phyloP scores from a whole-genome alignment of 495 filamentous ascomycete species.

The Glonium stellatum region DNA sequence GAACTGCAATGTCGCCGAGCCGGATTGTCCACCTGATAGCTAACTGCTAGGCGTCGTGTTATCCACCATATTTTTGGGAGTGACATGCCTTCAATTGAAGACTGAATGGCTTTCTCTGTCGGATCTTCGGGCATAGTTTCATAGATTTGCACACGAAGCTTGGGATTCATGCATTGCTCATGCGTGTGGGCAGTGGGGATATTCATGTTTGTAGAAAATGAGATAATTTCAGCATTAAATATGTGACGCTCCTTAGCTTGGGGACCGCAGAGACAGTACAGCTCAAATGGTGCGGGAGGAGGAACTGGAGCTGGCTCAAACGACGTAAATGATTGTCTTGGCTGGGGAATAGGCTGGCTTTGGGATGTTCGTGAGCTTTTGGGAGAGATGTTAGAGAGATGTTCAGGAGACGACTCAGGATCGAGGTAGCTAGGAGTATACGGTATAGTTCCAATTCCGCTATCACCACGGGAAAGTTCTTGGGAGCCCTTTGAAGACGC shows the following conservation, averaged over 20 bases:
- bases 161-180: constrained; percentile 6
- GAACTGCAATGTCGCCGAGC: constrained; percentile 9
- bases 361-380: constrained; percentile 1
- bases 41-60: constrained; percentile 15
- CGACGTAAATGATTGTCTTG: neutral
- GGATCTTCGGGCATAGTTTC: constrained; percentile 9
- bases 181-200: neutral
- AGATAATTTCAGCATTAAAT: constrained; percentile 4
- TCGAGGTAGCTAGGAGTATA: neutral
- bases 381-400: neutral
- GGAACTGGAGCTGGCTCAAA: constrained; percentile 2
- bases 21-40: constrained; percentile 4
- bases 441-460: neutral
- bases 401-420: neutral
- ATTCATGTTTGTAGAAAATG: neutral
- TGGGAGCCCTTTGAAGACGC: neutral
- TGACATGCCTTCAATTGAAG: neutral
- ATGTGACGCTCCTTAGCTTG: constrained; percentile 11
- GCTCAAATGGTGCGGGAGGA: constrained; percentile 5
- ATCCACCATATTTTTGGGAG: constrained; percentile 15
- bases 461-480: neutral
- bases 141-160: constrained; percentile 12
- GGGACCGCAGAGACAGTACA: constrained; percentile 8
- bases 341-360: neutral
- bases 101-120: neutral